Percentiles rank a stretch among this genome's conserved stretches.
Evolutionary conservation across 2,329 filamentous ascomycete species (phyloP).

Genomic region (Colletotrichum cordylinicola): DNA sequence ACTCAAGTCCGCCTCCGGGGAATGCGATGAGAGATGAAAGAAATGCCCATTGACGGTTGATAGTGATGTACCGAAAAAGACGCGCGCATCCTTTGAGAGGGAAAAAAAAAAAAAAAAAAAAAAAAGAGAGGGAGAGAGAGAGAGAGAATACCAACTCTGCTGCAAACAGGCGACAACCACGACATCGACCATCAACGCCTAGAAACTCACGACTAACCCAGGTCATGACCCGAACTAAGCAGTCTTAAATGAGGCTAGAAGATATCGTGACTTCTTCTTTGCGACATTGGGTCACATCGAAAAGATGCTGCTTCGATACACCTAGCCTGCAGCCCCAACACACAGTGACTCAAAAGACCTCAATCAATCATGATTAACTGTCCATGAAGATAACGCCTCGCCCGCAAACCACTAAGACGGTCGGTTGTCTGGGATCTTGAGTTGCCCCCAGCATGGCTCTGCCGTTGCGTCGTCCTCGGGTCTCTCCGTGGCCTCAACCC

Average conservation of each 20-base stretch:
- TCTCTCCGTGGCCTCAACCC: not conserved
- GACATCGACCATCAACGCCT: not conserved
- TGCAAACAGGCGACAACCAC: too few relatives aligned
- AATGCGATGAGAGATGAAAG: not conserved
- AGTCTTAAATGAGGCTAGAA: not conserved
- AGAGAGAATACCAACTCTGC: too few relatives aligned
- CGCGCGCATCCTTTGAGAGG: not conserved
- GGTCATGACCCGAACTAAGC: too few relatives aligned
- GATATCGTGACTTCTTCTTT: rapidly evolving
- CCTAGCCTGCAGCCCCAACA: not conserved
- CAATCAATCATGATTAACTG: rapidly evolving
- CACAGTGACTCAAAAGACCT: not conserved
- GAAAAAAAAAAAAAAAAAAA: too few relatives aligned
- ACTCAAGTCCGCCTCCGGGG: not conserved
- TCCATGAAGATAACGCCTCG: rapidly evolving
- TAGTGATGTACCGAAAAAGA: not conserved
- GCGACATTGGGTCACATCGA: rapidly evolving
- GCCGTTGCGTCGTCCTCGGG: not conserved
- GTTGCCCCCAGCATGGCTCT: not conserved
- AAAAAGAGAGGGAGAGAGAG: too few relatives aligned
- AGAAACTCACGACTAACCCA: not conserved
- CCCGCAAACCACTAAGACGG: rapidly evolving
- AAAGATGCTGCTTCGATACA: not conserved
- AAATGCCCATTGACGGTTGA: not conserved
- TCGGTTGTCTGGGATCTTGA: not conserved